These are phyloP conservation scores for Phytophthora agathidicida DNA, from an alignment of 352 stramenopile genomes.

Conservation along the genomic window DNA sequence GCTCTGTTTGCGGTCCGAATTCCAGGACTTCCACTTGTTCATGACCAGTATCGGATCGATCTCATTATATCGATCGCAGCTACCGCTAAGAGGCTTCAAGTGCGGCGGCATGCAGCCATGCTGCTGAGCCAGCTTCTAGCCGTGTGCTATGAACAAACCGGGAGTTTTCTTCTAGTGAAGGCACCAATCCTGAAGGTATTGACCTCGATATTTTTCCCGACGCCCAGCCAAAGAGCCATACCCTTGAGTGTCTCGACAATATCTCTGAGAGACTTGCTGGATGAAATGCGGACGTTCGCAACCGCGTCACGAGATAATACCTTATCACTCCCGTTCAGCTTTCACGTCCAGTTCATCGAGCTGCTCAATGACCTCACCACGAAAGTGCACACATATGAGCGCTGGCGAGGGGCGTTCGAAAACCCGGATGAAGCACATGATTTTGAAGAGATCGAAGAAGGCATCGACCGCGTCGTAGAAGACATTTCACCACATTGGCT, in stretches of 20 bases:
- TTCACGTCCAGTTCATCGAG: slow-evolving; percentile 54
- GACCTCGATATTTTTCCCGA: slow-evolving; percentile 51
- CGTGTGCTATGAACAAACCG: slow-evolving; percentile 67
- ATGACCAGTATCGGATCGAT: slow-evolving; percentile 58
- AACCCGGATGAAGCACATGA: slow-evolving; percentile 32
- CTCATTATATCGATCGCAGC: slow-evolving; percentile 58
- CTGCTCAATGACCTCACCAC: slow-evolving; percentile 54
- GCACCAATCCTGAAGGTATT: slow-evolving; percentile 53
- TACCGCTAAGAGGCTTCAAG: slow-evolving; percentile 30
- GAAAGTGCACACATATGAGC: slow-evolving; percentile 66
- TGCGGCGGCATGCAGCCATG: slow-evolving; percentile 42
- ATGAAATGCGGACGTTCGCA: slow-evolving; percentile 54
- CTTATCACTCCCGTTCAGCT: slow-evolving; percentile 29
- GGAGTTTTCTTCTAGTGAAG: slow-evolving; percentile 64
- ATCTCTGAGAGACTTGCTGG: slow-evolving; percentile 52
- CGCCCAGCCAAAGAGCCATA: neutral
- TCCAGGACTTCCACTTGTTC: slow-evolving; percentile 46
- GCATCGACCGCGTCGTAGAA: slow-evolving; percentile 44
- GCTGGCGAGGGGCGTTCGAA: slow-evolving; percentile 50
- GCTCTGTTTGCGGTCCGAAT: slow-evolving; percentile 64
- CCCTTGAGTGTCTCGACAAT: slow-evolving; percentile 21
- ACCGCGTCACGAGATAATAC: slow-evolving; percentile 12
- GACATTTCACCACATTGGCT: slow-evolving; percentile 67
- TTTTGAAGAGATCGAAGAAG: slow-evolving; percentile 76
- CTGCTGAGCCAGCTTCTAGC: slow-evolving; percentile 56